These are phyloP conservation scores for Strigomonas galati DNA, from an alignment of 208 protist species.

Conservation along the genomic window DNA sequence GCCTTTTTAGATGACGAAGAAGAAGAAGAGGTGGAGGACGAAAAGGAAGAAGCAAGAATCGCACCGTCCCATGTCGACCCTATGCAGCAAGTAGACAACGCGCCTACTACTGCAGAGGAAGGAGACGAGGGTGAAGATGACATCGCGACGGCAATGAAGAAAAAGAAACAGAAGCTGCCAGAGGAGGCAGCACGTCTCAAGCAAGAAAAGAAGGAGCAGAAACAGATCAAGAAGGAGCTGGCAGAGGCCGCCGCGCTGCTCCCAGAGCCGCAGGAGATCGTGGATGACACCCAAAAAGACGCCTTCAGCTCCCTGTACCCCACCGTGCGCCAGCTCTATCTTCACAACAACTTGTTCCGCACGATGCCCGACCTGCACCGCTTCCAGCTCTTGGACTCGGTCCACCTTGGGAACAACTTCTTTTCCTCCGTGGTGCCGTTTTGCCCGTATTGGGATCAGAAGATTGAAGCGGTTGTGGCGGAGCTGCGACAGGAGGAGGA, in stretches of 20 bases:
- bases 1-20: slow-evolving; percentile 9
- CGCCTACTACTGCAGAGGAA: not conserved
- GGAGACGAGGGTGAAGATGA: slow-evolving; percentile 5
- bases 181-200: no score
- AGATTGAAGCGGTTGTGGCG: slow-evolving; percentile 2
- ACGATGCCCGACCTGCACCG: slow-evolving; percentile 83
- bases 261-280: slow-evolving; percentile 17
- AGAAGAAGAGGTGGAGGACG: slow-evolving; percentile 8
- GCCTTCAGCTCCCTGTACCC: slow-evolving; percentile 80
- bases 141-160: no score
- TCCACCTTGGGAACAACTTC: slow-evolving; percentile 92
- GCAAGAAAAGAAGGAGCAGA: slow-evolving; percentile 10
- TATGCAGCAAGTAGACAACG: slow-evolving; percentile 14
- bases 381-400: slow-evolving; percentile 77
- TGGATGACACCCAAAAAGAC: slow-evolving; percentile 27
- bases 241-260: slow-evolving; percentile 19
- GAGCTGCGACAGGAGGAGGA: slow-evolving; percentile 8
- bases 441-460: slow-evolving; percentile 46
- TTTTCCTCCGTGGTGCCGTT: slow-evolving; percentile 53
- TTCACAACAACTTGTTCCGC: slow-evolving; percentile 91
- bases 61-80: slow-evolving; percentile 26
- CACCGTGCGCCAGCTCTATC: slow-evolving; percentile 88
- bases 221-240: not conserved
- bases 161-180: slow-evolving; percentile 3
- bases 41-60: not conserved